Evolutionary conservation across 495 filamentous ascomycete genomes (phyloP), one percentile per base, ranked within the genome.

Genomic region (Apodospora peruviana): DNA sequence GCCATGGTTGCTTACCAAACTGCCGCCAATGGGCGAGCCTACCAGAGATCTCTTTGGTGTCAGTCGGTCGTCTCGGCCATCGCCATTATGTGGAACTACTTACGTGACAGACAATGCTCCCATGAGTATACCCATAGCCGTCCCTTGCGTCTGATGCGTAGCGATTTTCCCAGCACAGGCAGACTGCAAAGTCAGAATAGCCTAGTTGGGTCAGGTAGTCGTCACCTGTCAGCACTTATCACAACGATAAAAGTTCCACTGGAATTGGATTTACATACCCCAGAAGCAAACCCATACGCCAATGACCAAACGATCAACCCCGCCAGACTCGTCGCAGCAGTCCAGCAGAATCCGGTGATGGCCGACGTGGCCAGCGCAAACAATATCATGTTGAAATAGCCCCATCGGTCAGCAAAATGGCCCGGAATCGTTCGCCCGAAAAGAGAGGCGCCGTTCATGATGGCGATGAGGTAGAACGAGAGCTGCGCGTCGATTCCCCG

Each of bases 401-500:
- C 78, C 32, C 68, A 65, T 21, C 60, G 64, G 46, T 82, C 78
- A 0, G 74, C 70, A 0, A 79, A 23, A 16, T 75, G 43, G 7
- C 76, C 74, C 0, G 75, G 73, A 19, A 79, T 53, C 43, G 79
- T 63, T 23, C 79, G 61, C 1, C 78, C 77, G 36, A 78, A 72
- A n/a, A 75, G 65, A 0, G 76, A 77, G 0, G 65, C 69, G 0
- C 52, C 61, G 40, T 79, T 80, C 10, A 79, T 45, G 17, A 75
- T 67, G 0, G 67, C 52, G 17, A 74, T 53, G 17, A 68, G 67
- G 43, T 80, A 74, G 41, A 80, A 85, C 2, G 74, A 62, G 0
- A 77, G 54, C n/a, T 61, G 56, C 2, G 56, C 24, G 14, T 57
- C 55, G 56, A 73, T 66, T 2, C 73, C 71, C 5, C 61, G 51